These are phyloP conservation scores for Hysterangium stoloniferum DNA, from an alignment of 768 basidiomycete genomes.

Conservation along the genomic window DNA sequence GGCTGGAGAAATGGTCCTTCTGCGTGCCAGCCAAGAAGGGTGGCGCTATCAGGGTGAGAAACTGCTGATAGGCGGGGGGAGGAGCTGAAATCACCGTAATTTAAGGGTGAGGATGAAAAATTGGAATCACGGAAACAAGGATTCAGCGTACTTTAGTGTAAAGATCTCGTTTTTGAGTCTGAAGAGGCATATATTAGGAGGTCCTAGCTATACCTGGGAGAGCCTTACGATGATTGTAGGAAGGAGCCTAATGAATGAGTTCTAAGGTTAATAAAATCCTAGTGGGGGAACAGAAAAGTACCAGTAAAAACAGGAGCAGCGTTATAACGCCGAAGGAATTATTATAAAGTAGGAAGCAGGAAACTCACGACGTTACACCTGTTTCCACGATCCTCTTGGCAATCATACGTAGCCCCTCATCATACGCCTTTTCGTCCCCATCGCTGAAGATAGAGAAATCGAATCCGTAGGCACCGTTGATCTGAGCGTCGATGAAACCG, in stretches of 20 bases:
- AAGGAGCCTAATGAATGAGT: constrained; percentile 32
- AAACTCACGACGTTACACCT: constrained; percentile 78
- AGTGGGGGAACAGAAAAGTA: no score
- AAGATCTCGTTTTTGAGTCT: constrained; percentile 74
- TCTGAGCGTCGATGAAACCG: constrained; percentile 80
- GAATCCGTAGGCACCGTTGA: constrained; percentile 85
- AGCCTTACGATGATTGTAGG: constrained; percentile 64
- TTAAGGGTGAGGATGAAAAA: not conserved
- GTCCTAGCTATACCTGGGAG: constrained; percentile 2
- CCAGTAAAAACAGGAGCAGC: not conserved
- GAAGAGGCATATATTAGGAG: constrained; percentile 3
- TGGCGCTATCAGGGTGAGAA: constrained; percentile 55
- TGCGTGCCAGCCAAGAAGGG: constrained; percentile 80
- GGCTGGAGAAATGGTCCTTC: constrained; percentile 86
- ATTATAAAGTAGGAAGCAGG: constrained; percentile 17
- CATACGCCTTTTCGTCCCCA: constrained; percentile 52
- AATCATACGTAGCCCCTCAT: constrained; percentile 56
- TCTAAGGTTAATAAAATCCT: no score
- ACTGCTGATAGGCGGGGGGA: constrained; percentile 63
- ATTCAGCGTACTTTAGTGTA: constrained; percentile 43
- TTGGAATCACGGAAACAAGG: not conserved
- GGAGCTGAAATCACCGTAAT: constrained; percentile 24
- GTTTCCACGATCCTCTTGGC: constrained; percentile 77
- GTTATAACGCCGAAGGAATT: no score
- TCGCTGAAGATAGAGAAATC: constrained; percentile 80